Evolutionary conservation across 208 protist species (phyloP), one percentile per base, ranked within the genome.

Genomic region (Wallacemonas sp.): DNA sequence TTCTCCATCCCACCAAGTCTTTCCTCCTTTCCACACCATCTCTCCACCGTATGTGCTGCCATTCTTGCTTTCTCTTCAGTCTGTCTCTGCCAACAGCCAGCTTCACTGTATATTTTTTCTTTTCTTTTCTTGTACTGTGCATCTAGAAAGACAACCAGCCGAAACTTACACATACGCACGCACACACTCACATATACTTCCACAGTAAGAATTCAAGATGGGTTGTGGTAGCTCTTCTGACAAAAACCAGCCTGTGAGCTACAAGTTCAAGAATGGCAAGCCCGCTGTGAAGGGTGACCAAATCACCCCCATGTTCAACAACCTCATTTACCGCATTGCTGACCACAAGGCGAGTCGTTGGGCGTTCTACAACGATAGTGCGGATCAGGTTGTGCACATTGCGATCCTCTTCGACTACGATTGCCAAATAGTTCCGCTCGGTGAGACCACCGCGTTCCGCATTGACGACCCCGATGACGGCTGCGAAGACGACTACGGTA

Each of bases 371-470:
- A 94, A 94, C 54, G 88, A 94, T 75, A 90, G 70, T 55, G 58
- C 39, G 17, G 74, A 88, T 11, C 75, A 84, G 26, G 80, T 80
- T 44, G 82, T 94, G 6, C 88, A 94, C 55, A 82, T 94, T 55
- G 82, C 82, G 59, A 78, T 94, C 17, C 74, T 94, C 59, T 94
- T 94, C 51, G 84, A 94, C 62, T 91, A 90, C 64, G 88, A 94
- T 68, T 86, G 72, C 28, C 79, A 87, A 45, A 81, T 94, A 55
- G 70, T 83, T 11, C 84, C 88, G n/a, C 75, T 94, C 0, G 88
- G 80, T 24, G 68, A 79, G 33, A 85, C 84, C 41, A 82, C 69
- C 41, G 84, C 81, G 54, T 87, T 86, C 70, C 84, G 88, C 47
- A 84, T 91, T 15, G 84, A 91, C 47, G 84, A 91, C 44, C 88